Conservation (phyloP, 139 green algal genomes). For the Chlorella sp. region DNA sequence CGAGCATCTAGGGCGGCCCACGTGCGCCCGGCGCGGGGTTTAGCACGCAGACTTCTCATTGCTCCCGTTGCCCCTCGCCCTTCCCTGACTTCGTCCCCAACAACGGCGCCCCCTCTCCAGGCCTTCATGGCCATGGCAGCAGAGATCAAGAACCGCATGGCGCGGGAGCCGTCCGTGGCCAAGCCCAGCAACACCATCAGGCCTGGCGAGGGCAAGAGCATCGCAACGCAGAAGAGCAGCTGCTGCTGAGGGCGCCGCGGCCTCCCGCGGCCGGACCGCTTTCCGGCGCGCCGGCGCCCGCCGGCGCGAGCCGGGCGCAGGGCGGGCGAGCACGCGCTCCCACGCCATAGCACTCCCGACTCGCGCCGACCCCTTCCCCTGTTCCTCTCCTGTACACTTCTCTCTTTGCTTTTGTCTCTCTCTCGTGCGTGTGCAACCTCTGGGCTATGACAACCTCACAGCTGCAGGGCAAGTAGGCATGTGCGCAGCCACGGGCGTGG, state of each 20-base stretch:
- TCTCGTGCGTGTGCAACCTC: neutral
- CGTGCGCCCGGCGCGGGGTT: too few relatives aligned
- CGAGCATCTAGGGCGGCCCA: too few relatives aligned
- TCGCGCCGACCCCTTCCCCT: too few relatives aligned
- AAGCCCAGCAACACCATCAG: slow-evolving; percentile 74
- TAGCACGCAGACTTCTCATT: too few relatives aligned
- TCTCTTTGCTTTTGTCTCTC: neutral
- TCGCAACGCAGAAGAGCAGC: slow-evolving; percentile 70
- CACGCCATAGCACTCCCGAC: neutral
- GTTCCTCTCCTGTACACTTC: neutral
- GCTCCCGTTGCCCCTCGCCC: too few relatives aligned
- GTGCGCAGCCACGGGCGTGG: too few relatives aligned
- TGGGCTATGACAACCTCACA: too few relatives aligned
- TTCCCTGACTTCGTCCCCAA: too few relatives aligned
- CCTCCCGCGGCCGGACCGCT: neutral
- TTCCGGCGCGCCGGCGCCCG: too few relatives aligned
- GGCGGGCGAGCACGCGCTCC: neutral
- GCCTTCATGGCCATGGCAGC: slow-evolving; percentile 99
- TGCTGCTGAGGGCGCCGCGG: slow-evolving; percentile 78
- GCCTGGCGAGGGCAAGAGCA: slow-evolving; percentile 79
- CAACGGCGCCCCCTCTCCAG: too few relatives aligned
- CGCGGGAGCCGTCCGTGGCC: slow-evolving; percentile 78
- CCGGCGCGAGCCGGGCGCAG: neutral
- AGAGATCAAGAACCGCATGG: slow-evolving; percentile 99
- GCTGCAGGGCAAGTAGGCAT: too few relatives aligned